Conservation (phyloP, 352 stramenopile genomes). For the Pythium monospermum region DNA sequence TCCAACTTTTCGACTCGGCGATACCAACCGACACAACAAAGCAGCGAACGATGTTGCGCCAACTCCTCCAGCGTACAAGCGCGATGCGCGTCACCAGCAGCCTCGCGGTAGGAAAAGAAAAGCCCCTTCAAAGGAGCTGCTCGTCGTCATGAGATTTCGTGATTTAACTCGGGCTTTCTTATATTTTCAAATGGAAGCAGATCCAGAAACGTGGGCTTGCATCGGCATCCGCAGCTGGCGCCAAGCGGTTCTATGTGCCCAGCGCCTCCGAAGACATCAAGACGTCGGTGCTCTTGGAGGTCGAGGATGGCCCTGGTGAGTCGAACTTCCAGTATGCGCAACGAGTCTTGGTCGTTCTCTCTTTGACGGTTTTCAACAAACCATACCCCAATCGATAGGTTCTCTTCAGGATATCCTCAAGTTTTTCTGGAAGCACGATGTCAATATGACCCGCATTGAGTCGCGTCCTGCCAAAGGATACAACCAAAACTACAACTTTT, state of each 20-base stretch:
- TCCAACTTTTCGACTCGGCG: conserved; percentile 3
- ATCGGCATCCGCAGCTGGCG: conserved; percentile 10
- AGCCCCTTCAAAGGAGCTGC: conserved; percentile 9
- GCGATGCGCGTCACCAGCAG: conserved; percentile 3
- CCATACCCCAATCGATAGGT: too few relatives aligned
- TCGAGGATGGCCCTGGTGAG: conserved; percentile 51
- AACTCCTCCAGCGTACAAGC: conserved; percentile 13
- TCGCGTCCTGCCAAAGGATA: conserved; percentile 85
- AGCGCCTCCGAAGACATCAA: conserved; percentile 45
- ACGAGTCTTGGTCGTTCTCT: not conserved
- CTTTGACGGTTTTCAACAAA: not conserved
- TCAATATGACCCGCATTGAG: conserved; percentile 97
- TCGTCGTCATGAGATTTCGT: not conserved
- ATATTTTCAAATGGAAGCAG: not conserved
- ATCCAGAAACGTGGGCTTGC: conserved; percentile 9
- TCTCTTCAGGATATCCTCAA: conserved; percentile 93
- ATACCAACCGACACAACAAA: not conserved
- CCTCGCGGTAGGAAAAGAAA: conserved; percentile 3
- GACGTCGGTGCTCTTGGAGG: conserved; percentile 74
- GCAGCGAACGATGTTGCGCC: conserved; percentile 16
- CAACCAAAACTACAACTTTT: conserved; percentile 90
- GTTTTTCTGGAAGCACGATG: conserved; percentile 97
- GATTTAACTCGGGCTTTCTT: not conserved
- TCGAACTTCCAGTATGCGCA: not conserved
- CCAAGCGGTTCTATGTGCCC: conserved; percentile 26